Evolutionary conservation across 2,329 filamentous ascomycete species (phyloP), one percentile per base, ranked within the genome.

Genomic region (Cladosporium halotolerans): DNA sequence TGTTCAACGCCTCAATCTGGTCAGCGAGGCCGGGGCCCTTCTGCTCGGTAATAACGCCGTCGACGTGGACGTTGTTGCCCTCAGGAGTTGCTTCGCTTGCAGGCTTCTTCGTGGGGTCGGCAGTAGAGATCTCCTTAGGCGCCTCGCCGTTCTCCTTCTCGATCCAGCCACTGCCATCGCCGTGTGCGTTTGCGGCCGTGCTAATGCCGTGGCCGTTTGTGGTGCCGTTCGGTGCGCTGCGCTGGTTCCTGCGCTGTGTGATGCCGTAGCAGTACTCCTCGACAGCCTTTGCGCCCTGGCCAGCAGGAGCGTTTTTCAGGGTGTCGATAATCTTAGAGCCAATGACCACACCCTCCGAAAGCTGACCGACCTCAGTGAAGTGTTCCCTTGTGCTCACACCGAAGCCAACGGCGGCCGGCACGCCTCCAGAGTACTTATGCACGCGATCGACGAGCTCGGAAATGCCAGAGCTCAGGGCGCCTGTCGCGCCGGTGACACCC

Each of bases 311-410:
- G 47, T 88, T 78, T 51, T 81, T 79, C 54, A 99, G 76, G 1
- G 85, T 87, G 34, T 82, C 92, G 70, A 99, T 86, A 58, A 99
- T 95, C 75, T 96, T 90, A 66, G 89, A 95, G 55, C 93, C 93
- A 66, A 99, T 95, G 9, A 97, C 93, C 4, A 97, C 92, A 70
- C 92, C 93, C 65, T 97, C 92, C 34, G 92, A 86, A 40, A 95
- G 83, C 58, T 84, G 78, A 38, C 88, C 85, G 7, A 99, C 86
- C 58, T 86, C 89, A 57, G 89, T 70, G 72, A 96, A 99, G 72
- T 99, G 93, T 60, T 97, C 92, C 58, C 86, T 82, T 44, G 92
- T 99, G 75, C 90, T 96, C 56, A 99, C 89, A 66, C 93, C 93
- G 63, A 99, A 99, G 8, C 93, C 93, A 33, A 99, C 88, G 1